phyloP scores from a whole-genome alignment of 1,284 basidiomycete genomes.

The Hypsizygus ulmarius region DNA sequence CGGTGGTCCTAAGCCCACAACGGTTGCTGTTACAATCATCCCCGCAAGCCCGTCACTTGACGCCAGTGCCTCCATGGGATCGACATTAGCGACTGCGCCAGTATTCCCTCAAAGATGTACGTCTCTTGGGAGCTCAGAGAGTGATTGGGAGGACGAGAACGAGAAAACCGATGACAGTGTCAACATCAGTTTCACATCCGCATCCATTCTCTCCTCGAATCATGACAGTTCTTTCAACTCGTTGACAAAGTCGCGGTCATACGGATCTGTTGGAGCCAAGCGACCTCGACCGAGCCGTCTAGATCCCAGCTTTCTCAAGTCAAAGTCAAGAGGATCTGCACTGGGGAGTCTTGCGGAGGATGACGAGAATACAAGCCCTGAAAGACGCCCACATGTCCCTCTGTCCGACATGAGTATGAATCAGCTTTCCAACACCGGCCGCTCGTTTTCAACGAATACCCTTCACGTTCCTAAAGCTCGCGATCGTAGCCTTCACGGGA shows the following conservation, averaged over 20 bases:
- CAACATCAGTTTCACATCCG: conserved; percentile 43
- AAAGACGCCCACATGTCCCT: conserved; percentile 34
- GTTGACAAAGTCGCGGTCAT: conserved; percentile 30
- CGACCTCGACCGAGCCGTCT: conserved; percentile 62
- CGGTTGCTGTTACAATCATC: conserved; percentile 38
- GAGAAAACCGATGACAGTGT: conserved; percentile 76
- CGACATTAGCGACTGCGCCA: conserved; percentile 25
- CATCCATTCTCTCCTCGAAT: conserved; percentile 34
- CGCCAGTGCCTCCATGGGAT: conserved; percentile 9
- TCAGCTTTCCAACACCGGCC: conserved; percentile 28
- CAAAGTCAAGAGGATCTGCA: conserved; percentile 43
- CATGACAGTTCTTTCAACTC: conserved; percentile 27
- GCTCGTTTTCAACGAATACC: conserved; percentile 19
- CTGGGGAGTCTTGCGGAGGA: conserved; percentile 69
- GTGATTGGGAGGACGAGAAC: conserved; percentile 86
- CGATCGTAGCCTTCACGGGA: conserved; percentile 34
- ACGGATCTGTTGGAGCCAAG: conserved; percentile 28
- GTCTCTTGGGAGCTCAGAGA: conserved; percentile 64
- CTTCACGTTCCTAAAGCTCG: conserved; percentile 37
- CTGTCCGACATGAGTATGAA: conserved; percentile 67
- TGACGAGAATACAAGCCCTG: conserved; percentile 52
- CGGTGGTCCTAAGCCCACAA: conserved; percentile 39
- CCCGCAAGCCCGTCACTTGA: conserved; percentile 41
- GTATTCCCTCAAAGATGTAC: conserved; percentile 28
- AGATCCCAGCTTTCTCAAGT: conserved; percentile 67